phyloP scores from a whole-genome alignment of 176 grass and related monocot genomes.

The Dendrocalamus sinicus region DNA sequence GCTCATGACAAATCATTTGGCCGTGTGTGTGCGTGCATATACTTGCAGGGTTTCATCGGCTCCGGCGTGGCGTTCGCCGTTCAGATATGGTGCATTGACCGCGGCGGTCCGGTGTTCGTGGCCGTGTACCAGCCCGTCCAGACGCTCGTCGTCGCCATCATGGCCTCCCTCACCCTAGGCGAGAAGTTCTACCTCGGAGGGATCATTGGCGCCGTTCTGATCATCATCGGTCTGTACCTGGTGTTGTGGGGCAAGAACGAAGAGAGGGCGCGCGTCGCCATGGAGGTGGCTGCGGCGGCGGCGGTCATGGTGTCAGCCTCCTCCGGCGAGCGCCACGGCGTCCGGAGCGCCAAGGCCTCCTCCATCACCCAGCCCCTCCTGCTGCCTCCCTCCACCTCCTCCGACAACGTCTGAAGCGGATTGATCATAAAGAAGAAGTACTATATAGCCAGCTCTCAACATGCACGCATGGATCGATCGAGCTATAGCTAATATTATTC shows the following conservation, averaged over 20 bases:
- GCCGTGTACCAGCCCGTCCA: slow-evolving; percentile 98
- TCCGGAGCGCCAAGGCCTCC: slow-evolving; percentile 33
- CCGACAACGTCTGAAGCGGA: slow-evolving; percentile 61
- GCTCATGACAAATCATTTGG: not conserved
- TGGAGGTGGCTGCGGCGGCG: slow-evolving; percentile 26
- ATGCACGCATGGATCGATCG: too few species aligned
- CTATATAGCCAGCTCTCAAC: too few species aligned
- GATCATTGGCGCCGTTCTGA: slow-evolving; percentile 84
- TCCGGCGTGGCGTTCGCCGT: slow-evolving; percentile 95
- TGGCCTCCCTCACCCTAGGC: slow-evolving; percentile 76
- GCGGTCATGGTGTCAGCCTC: not conserved
- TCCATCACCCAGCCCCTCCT: slow-evolving; percentile 76
- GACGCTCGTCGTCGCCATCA: slow-evolving; percentile 93
- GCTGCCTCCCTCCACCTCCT: slow-evolving; percentile 63
- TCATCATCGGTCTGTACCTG: slow-evolving; percentile 83
- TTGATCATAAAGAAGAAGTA: too few species aligned
- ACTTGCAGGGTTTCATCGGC: slow-evolving; percentile 86
- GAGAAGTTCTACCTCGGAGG: slow-evolving; percentile 94
- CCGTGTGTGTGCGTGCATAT: not conserved
- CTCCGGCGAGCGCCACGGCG: slow-evolving; percentile 14
- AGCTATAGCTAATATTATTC: too few species aligned
- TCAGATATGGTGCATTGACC: slow-evolving; percentile 98
- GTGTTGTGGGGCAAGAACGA: slow-evolving; percentile 95
- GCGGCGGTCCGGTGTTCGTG: slow-evolving; percentile 92
- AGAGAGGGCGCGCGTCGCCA: slow-evolving; percentile 61